These are phyloP conservation scores for Metschnikowia corniflorae DNA, from an alignment of 805 yeast genomes.

Conservation along the genomic window DNA sequence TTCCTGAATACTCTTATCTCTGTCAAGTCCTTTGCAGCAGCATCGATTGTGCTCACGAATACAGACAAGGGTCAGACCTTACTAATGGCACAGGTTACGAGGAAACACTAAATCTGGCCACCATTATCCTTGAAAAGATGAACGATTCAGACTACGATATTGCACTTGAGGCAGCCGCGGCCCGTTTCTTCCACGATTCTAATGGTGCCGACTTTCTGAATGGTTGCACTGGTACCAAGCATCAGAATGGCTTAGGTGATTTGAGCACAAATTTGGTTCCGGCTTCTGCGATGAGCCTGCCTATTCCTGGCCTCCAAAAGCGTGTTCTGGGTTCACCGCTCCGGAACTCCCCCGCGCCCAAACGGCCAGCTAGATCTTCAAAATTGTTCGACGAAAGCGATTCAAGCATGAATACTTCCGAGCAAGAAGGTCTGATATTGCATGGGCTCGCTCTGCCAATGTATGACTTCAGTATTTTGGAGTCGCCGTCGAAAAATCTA, in stretches of 20 bases:
- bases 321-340: conserved; percentile 27
- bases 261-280: too few relatives aligned
- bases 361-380: not conserved
- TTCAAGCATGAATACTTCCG: conserved; percentile 31
- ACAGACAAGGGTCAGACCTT: not conserved
- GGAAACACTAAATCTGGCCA: conserved; percentile 1
- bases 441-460: too few relatives aligned
- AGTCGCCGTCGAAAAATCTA: too few relatives aligned
- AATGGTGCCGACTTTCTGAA: too few relatives aligned
- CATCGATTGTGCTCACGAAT: conserved; percentile 1
- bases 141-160: conserved; percentile 29
- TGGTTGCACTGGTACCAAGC: too few relatives aligned
- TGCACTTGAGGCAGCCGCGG: conserved; percentile 28
- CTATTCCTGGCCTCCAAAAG: too few relatives aligned
- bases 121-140: conserved; percentile 10
- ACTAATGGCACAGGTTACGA: not conserved
- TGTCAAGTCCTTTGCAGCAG: conserved; percentile 5
- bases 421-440: too few relatives aligned
- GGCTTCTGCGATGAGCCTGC: not conserved
- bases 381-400: conserved; percentile 24
- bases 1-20: conserved; percentile 16
- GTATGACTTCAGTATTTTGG: too few relatives aligned
- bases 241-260: too few relatives aligned
- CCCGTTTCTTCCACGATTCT: conserved; percentile 24
- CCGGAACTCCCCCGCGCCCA: conserved; percentile 10